Percentiles rank a stretch among this genome's conserved stretches.
phyloP scores from a whole-genome alignment of 2,329 filamentous ascomycete species.

The Paecilomyces fulvus region DNA sequence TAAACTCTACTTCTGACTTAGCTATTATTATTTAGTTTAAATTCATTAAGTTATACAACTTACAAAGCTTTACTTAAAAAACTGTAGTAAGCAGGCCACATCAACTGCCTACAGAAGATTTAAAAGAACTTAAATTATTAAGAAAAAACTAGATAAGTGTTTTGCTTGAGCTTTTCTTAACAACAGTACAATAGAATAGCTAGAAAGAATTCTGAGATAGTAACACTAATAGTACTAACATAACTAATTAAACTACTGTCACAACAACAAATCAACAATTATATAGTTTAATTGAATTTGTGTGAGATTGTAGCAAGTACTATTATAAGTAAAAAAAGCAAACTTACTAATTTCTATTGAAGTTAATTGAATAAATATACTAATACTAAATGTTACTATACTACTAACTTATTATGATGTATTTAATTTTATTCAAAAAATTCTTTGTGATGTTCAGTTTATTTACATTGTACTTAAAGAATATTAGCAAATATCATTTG shows the following conservation, averaged over 20 bases:
- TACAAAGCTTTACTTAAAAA: no score
- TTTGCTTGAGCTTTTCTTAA: no score
- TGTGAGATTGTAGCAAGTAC: neutral
- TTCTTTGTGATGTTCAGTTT: neutral
- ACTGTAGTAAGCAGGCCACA: no score
- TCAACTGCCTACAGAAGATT: no score
- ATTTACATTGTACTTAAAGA: neutral
- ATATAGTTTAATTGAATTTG: neutral
- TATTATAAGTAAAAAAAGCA: neutral
- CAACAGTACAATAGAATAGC: no score
- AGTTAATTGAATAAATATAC: neutral
- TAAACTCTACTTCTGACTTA: no score
- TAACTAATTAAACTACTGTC: neutral
- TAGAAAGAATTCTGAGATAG: no score
- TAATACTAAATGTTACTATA: neutral
- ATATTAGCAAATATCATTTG: neutral
- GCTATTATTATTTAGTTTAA: no score
- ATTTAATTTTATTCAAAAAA: neutral
- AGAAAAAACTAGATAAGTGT: no score
- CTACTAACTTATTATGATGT: neutral
- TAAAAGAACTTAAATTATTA: no score
- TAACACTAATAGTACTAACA: neutral
- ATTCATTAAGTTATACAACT: no score
- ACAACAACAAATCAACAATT: neutral
- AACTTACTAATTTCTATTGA: neutral